Base-by-base conservation (phyloP, 2,329 filamentous ascomycete species). In the Penicillium sp. region DNA sequence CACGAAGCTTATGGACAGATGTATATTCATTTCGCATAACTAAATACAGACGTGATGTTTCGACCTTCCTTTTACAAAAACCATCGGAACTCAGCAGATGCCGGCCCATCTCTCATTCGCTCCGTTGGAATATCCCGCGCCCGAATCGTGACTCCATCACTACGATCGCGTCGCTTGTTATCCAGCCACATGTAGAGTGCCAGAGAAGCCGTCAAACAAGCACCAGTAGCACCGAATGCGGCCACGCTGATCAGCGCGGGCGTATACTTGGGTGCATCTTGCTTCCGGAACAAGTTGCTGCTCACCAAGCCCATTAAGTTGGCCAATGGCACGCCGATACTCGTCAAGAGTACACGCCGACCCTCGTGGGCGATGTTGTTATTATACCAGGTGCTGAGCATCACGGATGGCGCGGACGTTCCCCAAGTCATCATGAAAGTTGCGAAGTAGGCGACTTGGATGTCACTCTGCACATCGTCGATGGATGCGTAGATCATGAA, bases 371-470 rank as follows among this genome's bases (percentile, higher is more conserved):
- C 89, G 56, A 91, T 84, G 70, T 93, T 93, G 78, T 93, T 93
- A 76, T 90, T 93, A 76, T 91, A 92, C 87, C 86, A 88, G 56
- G 85, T 79, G 63, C 86, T 77, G 9, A 75, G 78, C 13, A 93
- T 78, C 9, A 92, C 89, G 0, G 85, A 89, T 0, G 90, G 89
- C 0, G 89, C 89, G 1, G 86, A 87, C 0, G 88, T 91, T 17
- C 89, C 89, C 86, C 88, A 91, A 12, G 86, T 89, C 88, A 92
- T 91, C 87, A 92, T 89, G 72, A 92, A 93, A 54, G 83, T 86
- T 6, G 89, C 88, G 62, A 86, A 91, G 68, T 92, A 92, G 0
- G 88, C 89, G 1, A 91, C 79, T 4, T 82, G 80, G n/a, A 88
- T 71, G 40, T 88, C 78, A 4, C 77, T 67, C 38, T 84, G 72